A percentile compares a stretch with the other conserved stretches of the same genome.
Conservation (phyloP, 192 early-diverging fungal species). For the Mortierella claussenii region DNA sequence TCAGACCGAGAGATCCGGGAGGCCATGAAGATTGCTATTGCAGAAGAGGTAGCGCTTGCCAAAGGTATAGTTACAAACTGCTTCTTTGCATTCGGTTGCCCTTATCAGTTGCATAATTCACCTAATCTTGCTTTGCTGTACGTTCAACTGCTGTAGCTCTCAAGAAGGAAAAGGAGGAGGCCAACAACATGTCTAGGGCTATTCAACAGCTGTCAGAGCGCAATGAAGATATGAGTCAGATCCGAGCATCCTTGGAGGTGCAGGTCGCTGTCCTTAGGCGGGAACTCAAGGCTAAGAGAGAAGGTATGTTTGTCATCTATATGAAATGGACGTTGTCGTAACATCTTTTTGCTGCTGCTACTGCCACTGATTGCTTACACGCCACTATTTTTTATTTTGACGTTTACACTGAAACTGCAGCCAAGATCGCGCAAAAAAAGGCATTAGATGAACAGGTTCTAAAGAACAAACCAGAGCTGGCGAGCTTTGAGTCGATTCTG, state of each 20-base stretch:
- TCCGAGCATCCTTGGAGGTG: conserved; percentile 38
- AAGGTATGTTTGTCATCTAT: conserved; percentile 26
- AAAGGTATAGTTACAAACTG: conserved; percentile 35
- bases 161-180: conserved; percentile 60
- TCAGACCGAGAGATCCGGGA: conserved; percentile 28
- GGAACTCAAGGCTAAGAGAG: conserved; percentile 62
- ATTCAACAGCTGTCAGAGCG: conserved; percentile 56
- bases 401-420: conserved; percentile 7
- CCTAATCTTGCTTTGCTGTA: too few relatives aligned
- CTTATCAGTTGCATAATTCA: too few relatives aligned
- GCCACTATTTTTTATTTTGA: neutral
- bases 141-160: too few relatives aligned
- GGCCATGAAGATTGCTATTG: conserved; percentile 18
- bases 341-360: neutral
- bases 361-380: too few relatives aligned
- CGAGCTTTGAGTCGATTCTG: conserved; percentile 66
- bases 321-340: too few relatives aligned
- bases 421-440: conserved; percentile 56
- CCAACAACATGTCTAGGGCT: conserved; percentile 52
- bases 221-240: conserved; percentile 53
- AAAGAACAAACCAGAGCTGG: conserved; percentile 67
- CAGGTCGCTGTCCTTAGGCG: conserved; percentile 53
- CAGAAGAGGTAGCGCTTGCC: conserved; percentile 13
- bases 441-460: conserved; percentile 59
- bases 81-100: too few relatives aligned